phyloP scores from a whole-genome alignment of 768 basidiomycete species.

The Pisolithus microcarpus region DNA sequence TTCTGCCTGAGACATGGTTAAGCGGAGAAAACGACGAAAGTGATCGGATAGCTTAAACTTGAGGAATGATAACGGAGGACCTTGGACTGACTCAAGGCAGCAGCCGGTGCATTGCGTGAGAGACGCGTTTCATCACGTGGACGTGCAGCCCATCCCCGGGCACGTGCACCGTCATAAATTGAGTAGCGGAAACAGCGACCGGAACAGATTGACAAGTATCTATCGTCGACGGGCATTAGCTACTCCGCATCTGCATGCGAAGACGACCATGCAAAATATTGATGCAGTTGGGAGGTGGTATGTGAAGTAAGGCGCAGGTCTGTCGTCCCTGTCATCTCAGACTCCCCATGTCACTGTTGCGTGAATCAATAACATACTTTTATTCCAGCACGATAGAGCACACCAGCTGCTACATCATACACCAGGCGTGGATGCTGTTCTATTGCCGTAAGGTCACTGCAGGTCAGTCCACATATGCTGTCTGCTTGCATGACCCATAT shows the following conservation, averaged over 20 bases:
- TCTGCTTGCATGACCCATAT: neutral
- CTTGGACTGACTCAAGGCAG: neutral
- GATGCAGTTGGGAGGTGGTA: no score
- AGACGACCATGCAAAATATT: no score
- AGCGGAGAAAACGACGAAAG: neutral
- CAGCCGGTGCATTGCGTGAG: neutral
- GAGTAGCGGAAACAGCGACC: neutral
- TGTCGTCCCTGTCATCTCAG: no score
- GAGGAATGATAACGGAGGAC: neutral
- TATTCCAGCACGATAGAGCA: no score
- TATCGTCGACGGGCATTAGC: no score
- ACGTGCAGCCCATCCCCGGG: constrained; percentile 13
- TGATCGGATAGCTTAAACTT: neutral
- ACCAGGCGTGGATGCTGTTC: neutral
- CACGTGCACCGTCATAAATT: constrained; percentile 1
- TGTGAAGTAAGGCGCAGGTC: no score
- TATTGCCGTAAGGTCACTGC: neutral
- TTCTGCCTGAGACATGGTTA: constrained; percentile 39
- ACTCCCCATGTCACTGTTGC: no score
- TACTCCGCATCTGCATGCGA: no score
- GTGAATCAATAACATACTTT: no score
- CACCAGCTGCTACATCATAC: no score
- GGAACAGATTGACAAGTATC: neutral
- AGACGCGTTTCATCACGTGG: constrained; percentile 28
- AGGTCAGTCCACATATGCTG: no score